A percentile compares a stretch with the other conserved stretches of the same genome.
Evolutionary conservation across 2,329 filamentous ascomycete species (phyloP).

Genomic region (Pyrenochaeta sp.): DNA sequence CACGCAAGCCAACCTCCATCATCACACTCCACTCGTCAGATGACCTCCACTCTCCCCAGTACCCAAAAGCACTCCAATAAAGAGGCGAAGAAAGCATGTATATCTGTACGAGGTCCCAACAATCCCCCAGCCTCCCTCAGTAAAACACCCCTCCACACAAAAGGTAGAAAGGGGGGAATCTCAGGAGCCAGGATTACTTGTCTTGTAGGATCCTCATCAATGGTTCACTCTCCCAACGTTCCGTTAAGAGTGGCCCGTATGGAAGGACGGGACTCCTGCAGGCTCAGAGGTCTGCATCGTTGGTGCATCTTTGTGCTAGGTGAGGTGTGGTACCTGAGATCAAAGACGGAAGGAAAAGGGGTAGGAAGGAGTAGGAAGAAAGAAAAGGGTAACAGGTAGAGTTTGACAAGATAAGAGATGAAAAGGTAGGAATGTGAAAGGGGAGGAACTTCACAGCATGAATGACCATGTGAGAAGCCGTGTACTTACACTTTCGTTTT

Average conservation of each 20-base stretch:
- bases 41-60: no score
- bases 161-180: no score
- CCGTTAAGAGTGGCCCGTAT: conserved; percentile 54
- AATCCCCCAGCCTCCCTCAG: no score
- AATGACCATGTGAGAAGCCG: neutral
- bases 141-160: no score
- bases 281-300: conserved; percentile 55
- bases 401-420: neutral
- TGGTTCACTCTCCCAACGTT: conserved; percentile 55
- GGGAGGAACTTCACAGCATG: neutral
- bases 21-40: no score
- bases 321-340: neutral
- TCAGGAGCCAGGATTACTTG: neutral
- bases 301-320: conserved; percentile 42
- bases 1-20: no score
- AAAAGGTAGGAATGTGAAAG: neutral
- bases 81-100: no score
- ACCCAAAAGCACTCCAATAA: no score
- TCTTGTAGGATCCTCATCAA: neutral
- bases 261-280: conserved; percentile 50
- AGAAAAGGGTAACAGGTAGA: neutral
- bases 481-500: neutral
- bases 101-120: no score
- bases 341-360: neutral
- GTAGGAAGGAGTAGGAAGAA: neutral